phyloP scores from a whole-genome alignment of 306 rosid genomes.

The Urtica urens region DNA sequence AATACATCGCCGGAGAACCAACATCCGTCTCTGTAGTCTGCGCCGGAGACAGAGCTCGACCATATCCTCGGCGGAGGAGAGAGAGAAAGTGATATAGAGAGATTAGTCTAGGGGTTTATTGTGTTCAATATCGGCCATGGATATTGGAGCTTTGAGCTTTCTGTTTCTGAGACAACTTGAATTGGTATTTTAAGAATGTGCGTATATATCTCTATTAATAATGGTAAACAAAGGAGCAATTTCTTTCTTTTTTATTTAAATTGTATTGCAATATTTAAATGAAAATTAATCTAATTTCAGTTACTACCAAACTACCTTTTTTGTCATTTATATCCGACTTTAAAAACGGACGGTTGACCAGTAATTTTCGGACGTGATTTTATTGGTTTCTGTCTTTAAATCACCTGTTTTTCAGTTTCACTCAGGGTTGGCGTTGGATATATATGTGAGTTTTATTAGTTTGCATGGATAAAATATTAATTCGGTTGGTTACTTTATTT shows the following conservation, averaged over 20 bases:
- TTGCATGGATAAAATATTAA: too few species aligned
- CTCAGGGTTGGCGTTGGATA: too few species aligned
- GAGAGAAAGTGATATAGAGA: not conserved
- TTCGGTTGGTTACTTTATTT: too few species aligned
- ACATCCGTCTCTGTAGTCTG: constrained; percentile 32
- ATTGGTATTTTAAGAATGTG: constrained; percentile 26
- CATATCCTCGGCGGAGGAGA: not conserved
- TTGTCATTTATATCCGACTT: constrained; percentile 26
- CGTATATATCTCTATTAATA: too few species aligned
- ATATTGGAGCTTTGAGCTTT: constrained; percentile 25
- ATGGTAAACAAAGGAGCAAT: not conserved
- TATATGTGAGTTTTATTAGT: too few species aligned
- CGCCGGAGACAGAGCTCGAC: constrained; percentile 16
- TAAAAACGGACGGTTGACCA: constrained; percentile 65
- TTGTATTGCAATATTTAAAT: not conserved
- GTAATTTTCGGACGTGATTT: constrained; percentile 18
- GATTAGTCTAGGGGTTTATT: constrained; percentile 9
- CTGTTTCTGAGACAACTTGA: constrained; percentile 5
- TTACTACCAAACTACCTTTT: constrained; percentile 44
- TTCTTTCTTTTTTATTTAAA: not conserved
- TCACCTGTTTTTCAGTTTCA: not conserved
- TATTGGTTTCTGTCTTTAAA: not conserved
- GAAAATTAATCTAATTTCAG: constrained; percentile 14
- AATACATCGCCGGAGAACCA: constrained; percentile 50
- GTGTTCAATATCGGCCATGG: constrained; percentile 38